phyloP scores from a whole-genome alignment of 2,329 filamentous ascomycete species.

The Colletotrichum sp. region DNA sequence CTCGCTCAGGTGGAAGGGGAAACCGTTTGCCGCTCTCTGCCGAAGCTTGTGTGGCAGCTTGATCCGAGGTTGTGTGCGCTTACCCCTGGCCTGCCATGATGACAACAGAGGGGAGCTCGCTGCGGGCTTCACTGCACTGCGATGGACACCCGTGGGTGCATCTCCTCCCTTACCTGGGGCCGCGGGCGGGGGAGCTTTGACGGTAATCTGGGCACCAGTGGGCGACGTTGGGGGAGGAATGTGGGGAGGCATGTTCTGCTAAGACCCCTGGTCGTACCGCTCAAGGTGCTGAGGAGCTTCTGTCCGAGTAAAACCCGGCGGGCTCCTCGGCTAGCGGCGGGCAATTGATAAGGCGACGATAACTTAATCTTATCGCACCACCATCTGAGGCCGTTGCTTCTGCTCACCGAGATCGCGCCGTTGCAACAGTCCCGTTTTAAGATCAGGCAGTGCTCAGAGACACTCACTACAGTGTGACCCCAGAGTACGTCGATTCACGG shows the following conservation, averaged over 20 bases:
- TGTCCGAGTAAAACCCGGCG: background rate
- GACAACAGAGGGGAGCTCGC: background rate
- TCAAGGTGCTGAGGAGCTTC: background rate
- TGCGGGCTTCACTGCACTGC: background rate
- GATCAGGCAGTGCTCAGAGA: background rate
- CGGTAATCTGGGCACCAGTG: background rate
- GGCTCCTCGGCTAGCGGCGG: slow-evolving; percentile 14
- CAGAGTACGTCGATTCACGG: background rate
- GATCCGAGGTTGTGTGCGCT: slow-evolving; percentile 23
- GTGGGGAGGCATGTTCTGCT: slow-evolving; percentile 10
- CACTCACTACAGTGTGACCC: background rate
- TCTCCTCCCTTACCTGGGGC: slow-evolving; percentile 9
- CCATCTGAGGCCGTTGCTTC: background rate
- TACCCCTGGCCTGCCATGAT: slow-evolving; percentile 19
- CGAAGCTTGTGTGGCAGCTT: slow-evolving; percentile 20
- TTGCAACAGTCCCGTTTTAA: background rate
- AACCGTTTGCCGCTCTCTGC: slow-evolving; percentile 19
- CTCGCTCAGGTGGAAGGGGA: slow-evolving; percentile 14
- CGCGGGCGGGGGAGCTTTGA: slow-evolving; percentile 15
- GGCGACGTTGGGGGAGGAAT: background rate
- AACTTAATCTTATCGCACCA: background rate
- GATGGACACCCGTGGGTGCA: background rate
- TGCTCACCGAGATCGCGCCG: background rate
- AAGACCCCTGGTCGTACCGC: background rate
- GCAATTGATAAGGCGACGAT: background rate